Evolutionary conservation across 2,329 filamentous ascomycete species (phyloP), one percentile per base, ranked within the genome.

Genomic region (Botrytis elliptica): DNA sequence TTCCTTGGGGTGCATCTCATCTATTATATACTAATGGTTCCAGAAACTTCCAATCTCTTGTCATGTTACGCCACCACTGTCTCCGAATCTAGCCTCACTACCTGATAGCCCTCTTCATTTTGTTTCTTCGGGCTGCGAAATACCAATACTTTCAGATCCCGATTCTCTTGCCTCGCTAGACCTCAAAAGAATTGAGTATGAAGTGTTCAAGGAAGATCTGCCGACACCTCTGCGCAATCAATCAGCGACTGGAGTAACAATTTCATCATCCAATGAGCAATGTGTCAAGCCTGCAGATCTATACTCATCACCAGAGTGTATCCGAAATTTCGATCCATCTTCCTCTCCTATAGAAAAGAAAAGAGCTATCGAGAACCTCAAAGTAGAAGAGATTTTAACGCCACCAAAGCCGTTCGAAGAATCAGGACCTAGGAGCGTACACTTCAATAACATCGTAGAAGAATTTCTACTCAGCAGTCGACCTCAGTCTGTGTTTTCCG

Each of bases 201-300:
- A 74, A 3, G 75, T 81, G 25, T 81, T 81, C 55, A 67, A 77
- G n/a, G 66, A 80, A 67, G 80, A 82, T 73, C 20, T 76, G 1
- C 77, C 77, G 22, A 78, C 76, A 14, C 76, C 77, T 33, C 29
- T 79, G 36, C 72, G 75, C 64, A 38, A 74, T 38, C 18, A n/a
- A 22, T 18, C 40, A 6, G 8, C 4, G 0, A 36, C 72, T 18
- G 5, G 22, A 55, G 40, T 72, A 10, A 60, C 64, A 12, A 72
- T 73, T 4, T 71, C 68, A 7, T 55, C 72, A 8, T 73, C 73
- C 12, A 25, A 29, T 9, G 85, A 82, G 49, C 88, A 88, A 63
- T 86, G 87, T 55, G 84, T 91, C 22, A 92, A 90, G 76, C 87
- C 97, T 36, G 84, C 87, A 5, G 92, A 97, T 77, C 84, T 98